Conservation (phyloP, 2,329 filamentous ascomycete genomes). For the Xylaria sp. region DNA sequence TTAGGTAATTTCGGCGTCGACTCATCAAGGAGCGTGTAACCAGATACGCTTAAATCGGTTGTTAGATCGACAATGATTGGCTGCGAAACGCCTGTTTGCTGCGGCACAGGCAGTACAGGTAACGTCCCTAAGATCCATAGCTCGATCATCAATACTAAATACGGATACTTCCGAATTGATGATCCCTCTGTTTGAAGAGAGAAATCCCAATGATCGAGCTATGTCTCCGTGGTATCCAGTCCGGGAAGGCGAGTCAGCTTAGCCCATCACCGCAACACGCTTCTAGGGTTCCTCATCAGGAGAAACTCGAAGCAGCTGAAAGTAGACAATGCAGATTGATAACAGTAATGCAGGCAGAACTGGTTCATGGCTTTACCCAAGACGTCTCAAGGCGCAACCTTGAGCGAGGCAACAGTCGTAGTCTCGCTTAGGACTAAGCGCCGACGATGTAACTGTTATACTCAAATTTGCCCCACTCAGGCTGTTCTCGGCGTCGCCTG, state of each 20-base stretch:
- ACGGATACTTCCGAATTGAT: conserved; percentile 9
- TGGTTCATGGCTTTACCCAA: conserved; percentile 8
- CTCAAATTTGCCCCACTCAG: conserved; percentile 7
- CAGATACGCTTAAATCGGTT: conserved; percentile 1
- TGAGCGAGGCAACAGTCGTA: conserved; percentile 10
- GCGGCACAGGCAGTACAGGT: conserved; percentile 14
- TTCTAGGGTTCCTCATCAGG: neutral
- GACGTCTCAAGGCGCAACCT: conserved; percentile 6
- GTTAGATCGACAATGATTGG: conserved; percentile 16
- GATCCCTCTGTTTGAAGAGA: neutral
- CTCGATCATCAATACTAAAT: neutral
- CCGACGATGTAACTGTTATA: conserved; percentile 19
- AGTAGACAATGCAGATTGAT: neutral
- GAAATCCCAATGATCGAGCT: neutral
- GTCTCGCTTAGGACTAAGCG: conserved; percentile 18
- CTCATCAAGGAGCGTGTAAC: neutral
- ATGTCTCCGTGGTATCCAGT: neutral
- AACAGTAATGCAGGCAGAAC: conserved; percentile 1
- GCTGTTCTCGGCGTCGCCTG: conserved; percentile 8
- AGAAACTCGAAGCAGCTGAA: neutral
- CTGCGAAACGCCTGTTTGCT: conserved; percentile 6
- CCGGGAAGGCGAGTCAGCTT: neutral
- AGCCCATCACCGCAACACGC: neutral
- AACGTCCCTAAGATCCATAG: conserved; percentile 15
- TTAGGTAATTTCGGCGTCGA: neutral